Conservation (phyloP, 805 yeast species). For the Candida morakotiae region DNA sequence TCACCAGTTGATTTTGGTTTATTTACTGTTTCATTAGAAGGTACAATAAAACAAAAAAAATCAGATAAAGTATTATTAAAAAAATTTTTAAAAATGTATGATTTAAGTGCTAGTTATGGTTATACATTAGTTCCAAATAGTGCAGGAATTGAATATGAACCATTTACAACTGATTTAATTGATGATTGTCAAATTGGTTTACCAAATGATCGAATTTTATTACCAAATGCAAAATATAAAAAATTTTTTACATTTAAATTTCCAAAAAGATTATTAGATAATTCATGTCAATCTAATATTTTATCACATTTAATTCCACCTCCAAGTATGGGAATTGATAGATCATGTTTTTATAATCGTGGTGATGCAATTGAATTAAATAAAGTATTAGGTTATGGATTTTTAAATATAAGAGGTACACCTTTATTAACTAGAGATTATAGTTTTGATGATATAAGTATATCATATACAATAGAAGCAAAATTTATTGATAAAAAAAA, state of each 20-base stretch:
- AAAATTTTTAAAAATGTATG: slow-evolving; percentile 57
- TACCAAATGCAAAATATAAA: slow-evolving; percentile 48
- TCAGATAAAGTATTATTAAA: slow-evolving; percentile 35
- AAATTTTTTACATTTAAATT: slow-evolving; percentile 57
- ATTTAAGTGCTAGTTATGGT: slow-evolving; percentile 53
- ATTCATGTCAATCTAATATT: slow-evolving; percentile 44
- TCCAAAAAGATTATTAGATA: slow-evolving; percentile 51
- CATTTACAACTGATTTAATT: slow-evolving; percentile 37
- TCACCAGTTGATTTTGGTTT: slow-evolving; percentile 41
- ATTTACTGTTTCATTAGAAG: slow-evolving; percentile 46
- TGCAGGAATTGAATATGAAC: slow-evolving; percentile 44
- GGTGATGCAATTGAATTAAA: slow-evolving; percentile 32
- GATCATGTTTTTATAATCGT: slow-evolving; percentile 30
- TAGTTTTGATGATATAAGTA: slow-evolving; percentile 39
- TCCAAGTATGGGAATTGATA: slow-evolving; percentile 39
- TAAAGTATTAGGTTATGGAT: slow-evolving; percentile 52
- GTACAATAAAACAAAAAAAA: slow-evolving; percentile 36
- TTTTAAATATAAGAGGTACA: slow-evolving; percentile 44
- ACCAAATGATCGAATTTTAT: slow-evolving; percentile 44
- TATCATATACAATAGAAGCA: slow-evolving; percentile 52
- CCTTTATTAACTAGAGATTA: slow-evolving; percentile 51
- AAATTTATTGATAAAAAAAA: slow-evolving; percentile 46
- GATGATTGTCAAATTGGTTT: slow-evolving; percentile 51
- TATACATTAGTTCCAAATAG: slow-evolving; percentile 47
- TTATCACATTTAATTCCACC: slow-evolving; percentile 40